Evolutionary conservation across 2,329 filamentous ascomycete genomes (phyloP).

Genomic region (Westerdykella aurantiaca): DNA sequence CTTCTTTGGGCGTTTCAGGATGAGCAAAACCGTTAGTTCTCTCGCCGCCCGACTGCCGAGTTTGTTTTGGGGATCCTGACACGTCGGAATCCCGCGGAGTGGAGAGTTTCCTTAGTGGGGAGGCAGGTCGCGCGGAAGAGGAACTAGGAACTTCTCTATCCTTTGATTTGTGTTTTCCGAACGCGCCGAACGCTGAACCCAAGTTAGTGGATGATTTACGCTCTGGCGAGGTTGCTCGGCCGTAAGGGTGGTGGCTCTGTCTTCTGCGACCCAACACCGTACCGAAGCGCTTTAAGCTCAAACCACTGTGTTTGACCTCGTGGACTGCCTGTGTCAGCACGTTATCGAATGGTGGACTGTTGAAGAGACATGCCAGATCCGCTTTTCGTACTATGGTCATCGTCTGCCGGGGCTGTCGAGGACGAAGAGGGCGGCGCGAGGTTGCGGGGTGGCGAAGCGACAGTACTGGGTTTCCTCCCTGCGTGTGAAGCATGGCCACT

Average conservation of each 20-base stretch:
- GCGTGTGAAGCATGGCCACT: slow-evolving; percentile 27
- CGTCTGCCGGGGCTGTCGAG: slow-evolving; percentile 40
- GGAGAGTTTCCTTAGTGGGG: slow-evolving; percentile 27
- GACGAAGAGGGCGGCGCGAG: slow-evolving; percentile 27
- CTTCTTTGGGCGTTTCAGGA: slow-evolving; percentile 16
- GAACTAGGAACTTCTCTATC: slow-evolving; percentile 48
- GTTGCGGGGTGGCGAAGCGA: slow-evolving; percentile 26
- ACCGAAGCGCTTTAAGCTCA: slow-evolving; percentile 37
- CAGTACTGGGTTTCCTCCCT: slow-evolving; percentile 28
- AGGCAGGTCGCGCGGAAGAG: slow-evolving; percentile 27
- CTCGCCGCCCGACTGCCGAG: slow-evolving; percentile 20
- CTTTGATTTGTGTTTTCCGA: slow-evolving; percentile 60
- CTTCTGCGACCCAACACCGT: slow-evolving; percentile 36
- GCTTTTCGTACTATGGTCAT: slow-evolving; percentile 52
- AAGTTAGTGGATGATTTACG: slow-evolving; percentile 51
- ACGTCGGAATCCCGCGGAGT: slow-evolving; percentile 27
- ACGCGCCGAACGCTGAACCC: slow-evolving; percentile 54
- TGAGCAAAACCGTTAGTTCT: slow-evolving; percentile 27
- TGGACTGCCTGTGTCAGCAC: slow-evolving; percentile 2
- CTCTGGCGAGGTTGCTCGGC: slow-evolving; percentile 40
- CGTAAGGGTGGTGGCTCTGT: slow-evolving; percentile 39
- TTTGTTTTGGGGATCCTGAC: slow-evolving; percentile 31
- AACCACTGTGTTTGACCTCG: slow-evolving; percentile 33
- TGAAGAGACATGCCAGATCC: slow-evolving; percentile 37
- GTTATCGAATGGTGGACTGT: neutral